A percentile compares a stretch with the other conserved stretches of the same genome.
phyloP scores from a whole-genome alignment of 2,329 filamentous ascomycete genomes.

The Phialocephala subalpina region DNA sequence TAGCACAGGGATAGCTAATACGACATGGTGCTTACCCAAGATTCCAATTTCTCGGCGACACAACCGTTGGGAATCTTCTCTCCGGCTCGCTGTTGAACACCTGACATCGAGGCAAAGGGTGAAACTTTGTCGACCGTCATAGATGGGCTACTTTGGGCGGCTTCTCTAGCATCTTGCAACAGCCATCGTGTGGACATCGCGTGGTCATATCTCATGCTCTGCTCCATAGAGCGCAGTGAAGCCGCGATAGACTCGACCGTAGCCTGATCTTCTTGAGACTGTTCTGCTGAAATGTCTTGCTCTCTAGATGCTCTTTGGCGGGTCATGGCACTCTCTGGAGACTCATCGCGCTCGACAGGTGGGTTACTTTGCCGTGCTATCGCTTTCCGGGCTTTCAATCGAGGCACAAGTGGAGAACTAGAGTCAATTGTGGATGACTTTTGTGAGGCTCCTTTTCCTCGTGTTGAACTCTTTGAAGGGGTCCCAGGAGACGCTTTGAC shows the following conservation, averaged over 20 bases:
- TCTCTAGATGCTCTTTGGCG: background rate
- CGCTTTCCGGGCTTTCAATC: background rate
- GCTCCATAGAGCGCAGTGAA: background rate
- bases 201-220: constrained; percentile 31
- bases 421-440: constrained; percentile 11
- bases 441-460: background rate
- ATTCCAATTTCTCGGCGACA: constrained; percentile 16
- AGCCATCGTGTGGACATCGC: constrained; percentile 27
- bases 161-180: constrained; percentile 28
- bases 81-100: constrained; percentile 17
- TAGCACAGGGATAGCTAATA: constrained; percentile 14
- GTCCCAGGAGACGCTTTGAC: background rate
- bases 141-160: background rate
- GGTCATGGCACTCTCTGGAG: constrained; percentile 16
- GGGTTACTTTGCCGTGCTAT: background rate
- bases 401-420: constrained; percentile 10
- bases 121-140: constrained; percentile 29
- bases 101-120: constrained; percentile 34
- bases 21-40: constrained; percentile 22
- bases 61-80: constrained; percentile 15
- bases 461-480: background rate
- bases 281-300: background rate
- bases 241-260: background rate
- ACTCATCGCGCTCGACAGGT: background rate
- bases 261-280: background rate